These are phyloP conservation scores for Silene vulgaris DNA, from an alignment of 179 eudicot genomes.

Conservation along the genomic window DNA sequence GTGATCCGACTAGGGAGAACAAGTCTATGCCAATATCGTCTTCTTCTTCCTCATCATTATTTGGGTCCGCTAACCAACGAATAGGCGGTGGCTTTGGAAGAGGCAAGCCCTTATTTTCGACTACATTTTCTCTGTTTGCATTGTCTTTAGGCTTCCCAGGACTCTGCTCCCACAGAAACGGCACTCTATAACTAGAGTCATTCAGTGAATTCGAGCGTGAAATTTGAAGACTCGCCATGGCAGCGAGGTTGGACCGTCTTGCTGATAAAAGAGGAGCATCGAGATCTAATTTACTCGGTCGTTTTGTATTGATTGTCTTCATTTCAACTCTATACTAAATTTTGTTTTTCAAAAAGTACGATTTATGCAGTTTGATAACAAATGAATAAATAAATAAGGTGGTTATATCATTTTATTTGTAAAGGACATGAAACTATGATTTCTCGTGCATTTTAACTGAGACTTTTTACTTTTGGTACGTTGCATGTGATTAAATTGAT, in stretches of 20 bases:
- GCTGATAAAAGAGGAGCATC: conserved; percentile 53
- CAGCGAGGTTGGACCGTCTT: conserved; percentile 29
- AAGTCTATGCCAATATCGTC: conserved; percentile 36
- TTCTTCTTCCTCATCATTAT: conserved; percentile 10
- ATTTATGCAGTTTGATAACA: not conserved
- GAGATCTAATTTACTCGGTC: conserved; percentile 44
- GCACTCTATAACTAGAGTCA: conserved; percentile 37
- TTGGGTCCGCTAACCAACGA: conserved; percentile 24
- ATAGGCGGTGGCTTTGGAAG: conserved; percentile 47
- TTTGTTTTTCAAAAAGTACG: not conserved
- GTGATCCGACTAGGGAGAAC: conserved; percentile 45
- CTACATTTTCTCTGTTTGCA: not conserved
- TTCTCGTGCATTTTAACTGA: conserved; percentile 29
- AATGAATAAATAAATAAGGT: not conserved
- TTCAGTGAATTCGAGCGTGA: conserved; percentile 20
- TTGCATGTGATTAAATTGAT: conserved; percentile 21
- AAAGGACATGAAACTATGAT: conserved; percentile 23
- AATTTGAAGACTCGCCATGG: conserved; percentile 6
- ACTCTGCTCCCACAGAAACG: conserved; percentile 60
- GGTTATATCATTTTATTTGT: conserved; percentile 24
- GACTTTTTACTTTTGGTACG: conserved; percentile 14
- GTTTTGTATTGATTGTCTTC: conserved; percentile 30
- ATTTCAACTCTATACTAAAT: conserved; percentile 9
- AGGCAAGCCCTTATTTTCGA: conserved; percentile 22
- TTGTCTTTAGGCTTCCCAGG: conserved; percentile 55